phyloP scores from a whole-genome alignment of 139 green algal genomes.

The Axilococcus clingmanii region DNA sequence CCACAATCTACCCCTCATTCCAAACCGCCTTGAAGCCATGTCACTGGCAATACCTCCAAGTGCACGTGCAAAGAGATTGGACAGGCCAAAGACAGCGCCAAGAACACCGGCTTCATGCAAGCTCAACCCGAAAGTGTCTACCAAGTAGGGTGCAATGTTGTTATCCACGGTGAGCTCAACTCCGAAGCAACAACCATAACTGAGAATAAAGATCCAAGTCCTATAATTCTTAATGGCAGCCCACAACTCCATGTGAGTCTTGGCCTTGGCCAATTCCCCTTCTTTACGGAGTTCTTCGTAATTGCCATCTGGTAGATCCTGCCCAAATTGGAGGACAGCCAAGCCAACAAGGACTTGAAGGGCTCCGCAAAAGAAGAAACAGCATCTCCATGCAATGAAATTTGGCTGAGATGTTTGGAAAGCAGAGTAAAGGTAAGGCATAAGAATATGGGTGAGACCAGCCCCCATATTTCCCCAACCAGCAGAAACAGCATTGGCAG shows the following conservation, averaged over 20 bases:
- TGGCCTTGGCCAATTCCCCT: slow-evolving; percentile 46
- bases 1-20: slow-evolving; percentile 71
- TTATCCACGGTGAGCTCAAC: slow-evolving; percentile 75
- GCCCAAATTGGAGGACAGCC: slow-evolving; percentile 38
- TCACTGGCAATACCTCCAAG: slow-evolving; percentile 68
- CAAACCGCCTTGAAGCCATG: slow-evolving; percentile 22
- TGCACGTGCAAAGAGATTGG: slow-evolving; percentile 86
- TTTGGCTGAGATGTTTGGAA: slow-evolving; percentile 24
- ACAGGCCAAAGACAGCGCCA: slow-evolving; percentile 70
- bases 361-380: slow-evolving; percentile 79
- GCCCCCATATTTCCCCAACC: slow-evolving; percentile 82
- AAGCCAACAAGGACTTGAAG: slow-evolving; percentile 61
- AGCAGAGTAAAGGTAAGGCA: slow-evolving; percentile 76
- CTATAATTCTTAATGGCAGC: slow-evolving; percentile 25
- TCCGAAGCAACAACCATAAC: slow-evolving; percentile 62
- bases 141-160: slow-evolving; percentile 56
- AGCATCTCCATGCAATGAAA: slow-evolving; percentile 73
- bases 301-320: slow-evolving; percentile 81
- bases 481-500: slow-evolving; percentile 77
- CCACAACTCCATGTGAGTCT: slow-evolving; percentile 14
- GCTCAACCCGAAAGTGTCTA: slow-evolving; percentile 53
- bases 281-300: slow-evolving; percentile 63
- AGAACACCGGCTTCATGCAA: slow-evolving; percentile 49
- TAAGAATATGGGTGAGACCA: slow-evolving; percentile 83
- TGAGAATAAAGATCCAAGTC: slow-evolving; percentile 47